These are phyloP conservation scores for Macrolepiota fuliginosa DNA, from an alignment of 768 basidiomycete species.

Conservation along the genomic window DNA sequence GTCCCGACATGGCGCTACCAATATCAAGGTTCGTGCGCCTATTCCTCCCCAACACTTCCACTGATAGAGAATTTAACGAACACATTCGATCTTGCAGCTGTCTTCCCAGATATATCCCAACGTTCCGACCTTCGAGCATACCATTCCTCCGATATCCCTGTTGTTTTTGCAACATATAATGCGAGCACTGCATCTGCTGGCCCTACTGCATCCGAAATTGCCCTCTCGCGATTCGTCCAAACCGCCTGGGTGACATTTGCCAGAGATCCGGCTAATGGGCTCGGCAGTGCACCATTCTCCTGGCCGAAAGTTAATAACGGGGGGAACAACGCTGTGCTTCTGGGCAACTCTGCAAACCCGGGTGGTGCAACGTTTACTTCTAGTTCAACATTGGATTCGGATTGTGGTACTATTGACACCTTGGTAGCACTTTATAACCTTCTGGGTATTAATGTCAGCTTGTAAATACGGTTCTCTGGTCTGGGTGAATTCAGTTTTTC, in stretches of 20 bases:
- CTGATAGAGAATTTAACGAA: neutral
- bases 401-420: slow-evolving; percentile 1
- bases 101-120: slow-evolving; percentile 35
- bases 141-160: slow-evolving; percentile 37
- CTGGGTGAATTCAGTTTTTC: too few relatives aligned
- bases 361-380: neutral
- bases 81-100: slow-evolving; percentile 18
- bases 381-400: neutral
- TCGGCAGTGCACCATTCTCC: neutral
- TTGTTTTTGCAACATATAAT: slow-evolving; percentile 33
- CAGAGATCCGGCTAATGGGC: slow-evolving; percentile 12
- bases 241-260: slow-evolving; percentile 15
- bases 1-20: slow-evolving; percentile 28
- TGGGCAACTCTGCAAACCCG: slow-evolving; percentile 1
- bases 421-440: slow-evolving; percentile 8
- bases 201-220: slow-evolving; percentile 1
- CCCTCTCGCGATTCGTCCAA: slow-evolving; percentile 6
- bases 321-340: slow-evolving; percentile 2
- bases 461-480: too few relatives aligned
- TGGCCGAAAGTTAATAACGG: slow-evolving; percentile 6
- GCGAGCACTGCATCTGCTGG: slow-evolving; percentile 3
- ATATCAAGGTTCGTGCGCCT: slow-evolving; percentile 23
- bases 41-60: neutral
- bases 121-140: slow-evolving; percentile 33
- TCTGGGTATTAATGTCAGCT: neutral